Conservation (phyloP, 805 yeast genomes). For the Saccharomyces cerevisiae region DNA sequence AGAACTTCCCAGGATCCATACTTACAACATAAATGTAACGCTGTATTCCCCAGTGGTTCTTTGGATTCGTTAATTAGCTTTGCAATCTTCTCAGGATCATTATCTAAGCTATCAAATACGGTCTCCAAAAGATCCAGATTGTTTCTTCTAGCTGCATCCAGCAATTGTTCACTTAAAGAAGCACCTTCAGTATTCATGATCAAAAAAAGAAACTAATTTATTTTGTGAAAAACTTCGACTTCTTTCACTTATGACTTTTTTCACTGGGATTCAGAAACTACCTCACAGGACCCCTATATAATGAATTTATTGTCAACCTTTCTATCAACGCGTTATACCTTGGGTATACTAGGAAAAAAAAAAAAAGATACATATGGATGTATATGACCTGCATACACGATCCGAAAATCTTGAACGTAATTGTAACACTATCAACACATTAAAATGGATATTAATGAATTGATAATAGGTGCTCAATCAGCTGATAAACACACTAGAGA, state of each 20-base stretch:
- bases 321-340: neutral
- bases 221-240: neutral
- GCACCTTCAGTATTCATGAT: conserved; percentile 53
- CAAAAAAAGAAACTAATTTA: neutral
- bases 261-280: neutral
- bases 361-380: neutral
- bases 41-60: conserved; percentile 72
- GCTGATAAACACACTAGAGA: conserved; percentile 47
- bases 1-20: conserved; percentile 82
- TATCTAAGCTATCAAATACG: conserved; percentile 39
- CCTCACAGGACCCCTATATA: neutral
- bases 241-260: neutral
- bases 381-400: neutral
- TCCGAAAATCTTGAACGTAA: neutral
- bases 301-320: neutral
- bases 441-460: conserved; percentile 7
- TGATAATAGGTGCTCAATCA: conserved; percentile 30
- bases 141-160: conserved; percentile 84
- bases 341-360: neutral
- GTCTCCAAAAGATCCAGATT: conserved; percentile 65
- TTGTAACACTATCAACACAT: neutral
- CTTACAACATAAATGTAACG: conserved; percentile 73
- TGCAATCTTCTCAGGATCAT: conserved; percentile 31
- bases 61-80: conserved; percentile 57
- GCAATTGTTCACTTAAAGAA: conserved; percentile 61